Evolutionary conservation across 306 rosid species (phyloP), one percentile per base, ranked within the genome.

Genomic region (Coriaria nepalensis): DNA sequence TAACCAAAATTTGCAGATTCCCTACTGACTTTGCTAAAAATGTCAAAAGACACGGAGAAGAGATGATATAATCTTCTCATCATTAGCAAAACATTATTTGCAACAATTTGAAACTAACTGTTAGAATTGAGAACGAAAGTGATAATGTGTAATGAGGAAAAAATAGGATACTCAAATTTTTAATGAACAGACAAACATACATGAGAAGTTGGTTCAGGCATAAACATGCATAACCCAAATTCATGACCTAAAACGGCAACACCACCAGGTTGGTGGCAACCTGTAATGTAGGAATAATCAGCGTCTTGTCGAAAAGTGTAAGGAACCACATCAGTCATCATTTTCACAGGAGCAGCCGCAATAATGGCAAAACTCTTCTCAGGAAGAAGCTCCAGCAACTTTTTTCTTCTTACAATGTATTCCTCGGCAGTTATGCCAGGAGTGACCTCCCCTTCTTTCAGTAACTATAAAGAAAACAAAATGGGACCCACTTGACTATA

Each of bases 261-360:
- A 0, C 97, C 93, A 34, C 97, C 97, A 2, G 95, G 92, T 59
- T 90, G 97, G 65, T 77, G 92, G 73, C 95, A 90, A 66, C 97
- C 97, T 43, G 97, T 90, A 45, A 90, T 56, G 67, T 84, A 84
- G 5, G 51, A 75, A 68, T 76, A 90, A 82, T 90, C 79, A 43
- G 93, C 76, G 41, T 88, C 95, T 74, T 84, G 97, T 14, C 93
- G 84, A 77, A 76, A 88, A 39, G 84, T 72, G 56, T 84, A 88
- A 49, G 97, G 97, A 63, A 88, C 97, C 5, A 84, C 93, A 70
- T 81, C 93, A 2, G 83, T 88, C 97, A 90, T 90, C 97, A 90
- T 84, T 66, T 90, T 90, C 35, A 84, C 73, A 5, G 93, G 97
- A 32, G 92, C 97, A 62, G 97, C 72, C 5, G 95, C 88, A 73